These are phyloP conservation scores for Fusarium mangiferae DNA, from an alignment of 2,329 filamentous ascomycete genomes.

Conservation along the genomic window DNA sequence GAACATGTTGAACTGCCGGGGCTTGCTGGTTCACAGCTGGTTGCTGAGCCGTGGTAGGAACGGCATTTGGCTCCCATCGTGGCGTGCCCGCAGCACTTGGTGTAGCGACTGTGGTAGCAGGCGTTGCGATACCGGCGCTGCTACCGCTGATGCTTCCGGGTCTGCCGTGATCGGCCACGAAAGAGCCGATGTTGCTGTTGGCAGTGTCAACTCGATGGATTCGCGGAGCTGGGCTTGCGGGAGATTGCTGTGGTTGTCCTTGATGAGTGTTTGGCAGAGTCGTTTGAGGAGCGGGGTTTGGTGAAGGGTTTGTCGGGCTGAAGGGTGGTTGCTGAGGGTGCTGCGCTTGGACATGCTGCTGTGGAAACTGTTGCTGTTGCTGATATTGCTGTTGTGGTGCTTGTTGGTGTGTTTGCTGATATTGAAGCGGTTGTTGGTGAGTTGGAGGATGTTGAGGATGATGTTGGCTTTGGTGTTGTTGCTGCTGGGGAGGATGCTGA, in stretches of 20 bases:
- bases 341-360: neutral
- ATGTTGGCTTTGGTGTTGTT: neutral
- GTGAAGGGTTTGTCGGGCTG: neutral
- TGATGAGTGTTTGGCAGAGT: neutral
- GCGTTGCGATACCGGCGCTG: constrained; percentile 14
- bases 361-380: constrained; percentile 3
- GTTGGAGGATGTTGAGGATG: neutral
- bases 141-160: constrained; percentile 22
- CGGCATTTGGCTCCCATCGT: constrained; percentile 2
- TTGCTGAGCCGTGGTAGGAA: neutral
- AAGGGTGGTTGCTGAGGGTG: constrained; percentile 7
- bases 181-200: constrained; percentile 4
- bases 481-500: constrained; percentile 9
- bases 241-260: neutral
- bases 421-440: neutral
- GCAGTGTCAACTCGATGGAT: constrained; percentile 3
- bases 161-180: constrained; percentile 5
- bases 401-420: neutral
- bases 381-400: neutral
- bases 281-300: constrained; percentile 11
- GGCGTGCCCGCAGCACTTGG: constrained; percentile 13
- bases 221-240: neutral
- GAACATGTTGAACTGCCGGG: neutral
- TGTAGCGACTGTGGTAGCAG: constrained; percentile 14
- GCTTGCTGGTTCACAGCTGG: neutral